Conservation (phyloP, 768 basidiomycete species). For the Pholiota molesta region DNA sequence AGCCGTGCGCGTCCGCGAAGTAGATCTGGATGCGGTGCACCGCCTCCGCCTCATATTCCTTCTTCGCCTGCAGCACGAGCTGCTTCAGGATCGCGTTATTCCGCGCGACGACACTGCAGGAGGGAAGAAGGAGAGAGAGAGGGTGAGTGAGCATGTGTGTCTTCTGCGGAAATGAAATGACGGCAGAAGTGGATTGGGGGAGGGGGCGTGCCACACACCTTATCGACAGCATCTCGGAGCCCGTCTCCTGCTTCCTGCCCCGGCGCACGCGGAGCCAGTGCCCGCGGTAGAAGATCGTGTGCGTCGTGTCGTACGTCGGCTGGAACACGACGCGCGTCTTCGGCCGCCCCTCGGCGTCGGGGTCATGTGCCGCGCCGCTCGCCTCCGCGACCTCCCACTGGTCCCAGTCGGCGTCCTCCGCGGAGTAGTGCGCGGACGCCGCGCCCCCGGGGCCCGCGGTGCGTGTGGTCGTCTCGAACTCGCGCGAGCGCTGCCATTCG, state of each 20-base stretch:
- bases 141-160: slow-evolving; percentile 1
- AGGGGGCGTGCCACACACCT: no score
- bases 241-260: slow-evolving; percentile 63
- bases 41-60: slow-evolving; percentile 85
- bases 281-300: slow-evolving; percentile 84
- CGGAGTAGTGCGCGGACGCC: slow-evolving; percentile 26
- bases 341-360: slow-evolving; percentile 46
- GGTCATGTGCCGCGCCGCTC: slow-evolving; percentile 38
- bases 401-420: slow-evolving; percentile 51
- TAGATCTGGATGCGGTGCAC: slow-evolving; percentile 89
- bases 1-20: slow-evolving; percentile 86
- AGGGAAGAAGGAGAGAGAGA: no score
- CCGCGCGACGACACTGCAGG: slow-evolving; percentile 74
- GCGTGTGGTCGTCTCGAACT: slow-evolving; percentile 87
- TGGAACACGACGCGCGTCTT: slow-evolving; percentile 88
- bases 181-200: neutral
- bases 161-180: neutral
- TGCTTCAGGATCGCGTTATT: slow-evolving; percentile 85
- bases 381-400: slow-evolving; percentile 29
- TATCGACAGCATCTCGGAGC: slow-evolving; percentile 76
- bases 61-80: slow-evolving; percentile 88
- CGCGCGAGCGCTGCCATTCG: slow-evolving; percentile 88
- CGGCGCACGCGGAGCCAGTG: slow-evolving; percentile 84
- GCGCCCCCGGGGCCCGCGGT: slow-evolving; percentile 63
- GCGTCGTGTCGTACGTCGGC: slow-evolving; percentile 85